These are phyloP conservation scores for Saturnispora serradocipensis DNA, from an alignment of 805 yeast species.

Conservation along the genomic window DNA sequence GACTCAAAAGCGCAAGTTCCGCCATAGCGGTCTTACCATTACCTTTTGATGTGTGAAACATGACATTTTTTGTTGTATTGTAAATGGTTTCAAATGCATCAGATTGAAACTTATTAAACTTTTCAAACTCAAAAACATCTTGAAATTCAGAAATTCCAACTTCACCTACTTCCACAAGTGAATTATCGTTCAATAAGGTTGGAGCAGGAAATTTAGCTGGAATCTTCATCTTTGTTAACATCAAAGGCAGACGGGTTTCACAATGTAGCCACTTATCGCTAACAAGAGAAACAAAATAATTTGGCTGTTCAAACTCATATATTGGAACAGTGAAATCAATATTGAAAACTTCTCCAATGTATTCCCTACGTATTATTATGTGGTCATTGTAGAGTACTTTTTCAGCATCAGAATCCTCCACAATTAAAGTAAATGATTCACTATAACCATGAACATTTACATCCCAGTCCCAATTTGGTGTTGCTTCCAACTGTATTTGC, in stretches of 20 bases:
- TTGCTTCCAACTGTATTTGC: conserved; percentile 54
- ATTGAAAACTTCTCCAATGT: conserved; percentile 44
- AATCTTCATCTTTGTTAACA: conserved; percentile 39
- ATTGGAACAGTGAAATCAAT: conserved; percentile 60
- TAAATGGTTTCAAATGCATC: conserved; percentile 57
- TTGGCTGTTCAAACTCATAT: conserved; percentile 52
- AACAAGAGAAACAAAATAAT: conserved; percentile 58
- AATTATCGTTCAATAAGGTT: conserved; percentile 46
- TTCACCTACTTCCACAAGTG: conserved; percentile 40
- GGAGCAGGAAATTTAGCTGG: conserved; percentile 62
- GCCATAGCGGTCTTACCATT: conserved; percentile 66
- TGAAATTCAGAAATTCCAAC: conserved; percentile 41
- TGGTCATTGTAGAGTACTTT: conserved; percentile 50
- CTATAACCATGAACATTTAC: conserved; percentile 46
- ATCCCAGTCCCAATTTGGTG: conserved; percentile 80
- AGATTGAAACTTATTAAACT: conserved; percentile 67
- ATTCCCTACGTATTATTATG: conserved; percentile 41
- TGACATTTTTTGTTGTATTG: conserved; percentile 41
- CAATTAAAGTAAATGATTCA: conserved; percentile 60
- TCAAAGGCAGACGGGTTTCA: conserved; percentile 51
- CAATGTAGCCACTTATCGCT: conserved; percentile 86
- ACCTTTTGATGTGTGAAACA: conserved; percentile 69
- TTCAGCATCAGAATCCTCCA: conserved; percentile 83
- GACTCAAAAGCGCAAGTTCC: conserved; percentile 61
- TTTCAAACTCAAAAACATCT: conserved; percentile 36